phyloP scores from a whole-genome alignment of 169 alveolate species.

The Eimeria falciformis region DNA sequence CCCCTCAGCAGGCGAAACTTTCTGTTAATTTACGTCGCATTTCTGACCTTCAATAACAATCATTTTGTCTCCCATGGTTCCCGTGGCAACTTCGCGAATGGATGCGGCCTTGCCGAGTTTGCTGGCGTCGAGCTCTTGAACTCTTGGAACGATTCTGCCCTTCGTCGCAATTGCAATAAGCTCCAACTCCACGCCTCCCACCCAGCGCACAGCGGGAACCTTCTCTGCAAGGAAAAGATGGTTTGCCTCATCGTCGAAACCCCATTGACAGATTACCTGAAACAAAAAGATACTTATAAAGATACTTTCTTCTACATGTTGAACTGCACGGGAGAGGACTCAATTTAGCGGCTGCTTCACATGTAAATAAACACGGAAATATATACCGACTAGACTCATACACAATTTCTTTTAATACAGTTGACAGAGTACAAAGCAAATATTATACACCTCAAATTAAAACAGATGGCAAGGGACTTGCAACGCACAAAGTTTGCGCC shows the following conservation, averaged over 20 bases:
- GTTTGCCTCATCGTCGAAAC: conserved; percentile 98
- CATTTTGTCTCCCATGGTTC: conserved; percentile 96
- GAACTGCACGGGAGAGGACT: neutral
- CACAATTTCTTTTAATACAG: neutral
- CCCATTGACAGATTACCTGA: conserved; percentile 99
- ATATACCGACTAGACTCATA: neutral
- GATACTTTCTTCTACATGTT: no score
- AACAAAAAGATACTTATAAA: neutral
- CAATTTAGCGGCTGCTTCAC: neutral
- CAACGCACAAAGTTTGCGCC: conserved; percentile 96
- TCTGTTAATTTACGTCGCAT: neutral
- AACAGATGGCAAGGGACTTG: neutral
- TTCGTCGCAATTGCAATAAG: conserved; percentile 99
- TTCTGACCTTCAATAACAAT: conserved; percentile 94
- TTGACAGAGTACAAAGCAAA: neutral
- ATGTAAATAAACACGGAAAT: neutral
- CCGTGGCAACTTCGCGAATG: conserved; percentile 95
- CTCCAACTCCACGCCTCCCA: conserved; percentile 99
- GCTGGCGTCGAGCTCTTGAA: conserved; percentile 94
- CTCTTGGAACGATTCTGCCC: conserved; percentile 98
- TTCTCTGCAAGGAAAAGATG: conserved; percentile 82
- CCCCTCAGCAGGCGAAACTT: no score
- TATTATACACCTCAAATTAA: neutral
- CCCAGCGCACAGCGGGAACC: conserved; percentile 99
- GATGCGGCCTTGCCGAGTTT: conserved; percentile 97